These are phyloP conservation scores for Gonapodya prolifera DNA, from an alignment of 192 early-diverging fungal genomes.

Conservation along the genomic window DNA sequence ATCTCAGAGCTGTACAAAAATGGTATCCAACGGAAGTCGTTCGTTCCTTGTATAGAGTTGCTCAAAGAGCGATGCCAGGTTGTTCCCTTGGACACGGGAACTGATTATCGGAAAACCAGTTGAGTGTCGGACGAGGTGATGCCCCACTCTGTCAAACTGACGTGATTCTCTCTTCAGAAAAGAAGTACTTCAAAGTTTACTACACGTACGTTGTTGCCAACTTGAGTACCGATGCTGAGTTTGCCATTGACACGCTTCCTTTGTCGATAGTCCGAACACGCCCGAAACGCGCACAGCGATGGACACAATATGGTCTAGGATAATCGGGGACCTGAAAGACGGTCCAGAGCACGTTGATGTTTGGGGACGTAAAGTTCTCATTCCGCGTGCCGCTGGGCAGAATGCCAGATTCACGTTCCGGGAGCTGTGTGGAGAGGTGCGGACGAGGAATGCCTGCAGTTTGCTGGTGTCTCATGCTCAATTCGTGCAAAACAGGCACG, in stretches of 20 bases:
- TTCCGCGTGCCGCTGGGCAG: constrained; percentile 51
- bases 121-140: too few relatives aligned
- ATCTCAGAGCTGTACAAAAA: constrained; percentile 80
- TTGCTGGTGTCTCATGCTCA: not conserved
- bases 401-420: constrained; percentile 65
- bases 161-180: too few relatives aligned
- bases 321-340: constrained; percentile 5
- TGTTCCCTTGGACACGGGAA: constrained; percentile 73
- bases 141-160: too few relatives aligned
- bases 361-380: constrained; percentile 54
- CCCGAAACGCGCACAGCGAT: constrained; percentile 27
- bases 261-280: not conserved
- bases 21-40: constrained; percentile 85
- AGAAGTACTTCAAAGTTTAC: constrained; percentile 49
- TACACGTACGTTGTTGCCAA: constrained; percentile 60
- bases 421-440: constrained; percentile 54
- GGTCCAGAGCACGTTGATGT: constrained; percentile 44
- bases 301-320: constrained; percentile 22
- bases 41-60: constrained; percentile 82
- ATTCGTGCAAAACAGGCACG: constrained; percentile 25
- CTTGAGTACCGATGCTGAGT: constrained; percentile 1
- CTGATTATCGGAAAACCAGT: constrained; percentile 71
- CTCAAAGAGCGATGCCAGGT: constrained; percentile 70
- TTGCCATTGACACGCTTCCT: not conserved
- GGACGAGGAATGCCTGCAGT: not conserved